Evolutionary conservation across 1,284 basidiomycete genomes (phyloP).

Genomic region (Moesziomyces antarcticus): DNA sequence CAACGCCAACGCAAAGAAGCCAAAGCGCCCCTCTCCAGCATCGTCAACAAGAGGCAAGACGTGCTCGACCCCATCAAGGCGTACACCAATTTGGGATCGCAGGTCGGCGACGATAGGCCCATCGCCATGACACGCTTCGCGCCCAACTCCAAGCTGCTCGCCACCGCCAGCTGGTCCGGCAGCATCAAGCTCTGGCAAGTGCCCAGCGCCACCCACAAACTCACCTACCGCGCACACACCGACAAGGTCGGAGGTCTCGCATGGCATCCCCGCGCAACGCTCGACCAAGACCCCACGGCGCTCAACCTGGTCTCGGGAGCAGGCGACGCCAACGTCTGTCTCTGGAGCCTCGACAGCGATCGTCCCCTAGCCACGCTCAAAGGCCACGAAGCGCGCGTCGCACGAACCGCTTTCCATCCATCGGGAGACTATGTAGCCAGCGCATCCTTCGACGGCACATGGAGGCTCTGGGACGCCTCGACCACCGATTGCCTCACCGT

Average conservation of each 20-base stretch:
- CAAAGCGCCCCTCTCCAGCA: conserved; percentile 84
- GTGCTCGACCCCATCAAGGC: conserved; percentile 90
- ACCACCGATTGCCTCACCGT: conserved; percentile 83
- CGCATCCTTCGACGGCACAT: conserved; percentile 97
- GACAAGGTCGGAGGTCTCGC: conserved; percentile 94
- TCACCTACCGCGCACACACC: conserved; percentile 75
- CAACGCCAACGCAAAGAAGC: conserved; percentile 88
- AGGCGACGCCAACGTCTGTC: conserved; percentile 83
- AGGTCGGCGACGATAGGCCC: conserved; percentile 95
- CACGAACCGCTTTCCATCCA: conserved; percentile 94
- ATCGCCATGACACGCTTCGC: conserved; percentile 94
- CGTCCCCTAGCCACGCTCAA: conserved; percentile 81
- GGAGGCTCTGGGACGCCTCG: conserved; percentile 93
- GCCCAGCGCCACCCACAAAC: conserved; percentile 72
- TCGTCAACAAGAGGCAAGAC: conserved; percentile 89
- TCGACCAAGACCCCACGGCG: conserved; percentile 76
- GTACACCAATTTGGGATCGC: conserved; percentile 91
- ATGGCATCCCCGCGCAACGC: conserved; percentile 94
- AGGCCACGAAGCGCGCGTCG: conserved; percentile 90
- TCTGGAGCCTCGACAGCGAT: conserved; percentile 84
- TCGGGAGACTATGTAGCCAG: conserved; percentile 91
- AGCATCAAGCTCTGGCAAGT: conserved; percentile 94
- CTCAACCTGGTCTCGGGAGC: conserved; percentile 92
- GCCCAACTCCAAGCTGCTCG: conserved; percentile 85
- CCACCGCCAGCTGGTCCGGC: conserved; percentile 96